Evolutionary conservation across 306 rosid species (phyloP).

Genomic region (Vicia sativa): DNA sequence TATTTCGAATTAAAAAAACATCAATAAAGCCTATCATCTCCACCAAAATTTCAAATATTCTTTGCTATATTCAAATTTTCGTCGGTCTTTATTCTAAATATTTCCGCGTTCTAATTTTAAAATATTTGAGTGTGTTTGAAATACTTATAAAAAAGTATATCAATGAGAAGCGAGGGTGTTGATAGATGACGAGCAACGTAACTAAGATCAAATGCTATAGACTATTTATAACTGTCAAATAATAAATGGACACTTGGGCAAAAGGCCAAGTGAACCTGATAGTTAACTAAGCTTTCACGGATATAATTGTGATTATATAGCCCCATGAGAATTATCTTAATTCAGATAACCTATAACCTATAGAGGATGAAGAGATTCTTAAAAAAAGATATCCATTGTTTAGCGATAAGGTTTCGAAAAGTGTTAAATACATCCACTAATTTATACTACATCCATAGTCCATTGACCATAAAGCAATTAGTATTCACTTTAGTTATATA

Average conservation of each 20-base stretch:
- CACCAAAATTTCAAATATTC: too few relatives aligned
- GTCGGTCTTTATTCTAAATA: too few relatives aligned
- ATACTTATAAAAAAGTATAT: too few relatives aligned
- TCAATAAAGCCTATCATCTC: too few relatives aligned
- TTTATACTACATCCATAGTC: background rate
- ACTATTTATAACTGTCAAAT: too few relatives aligned
- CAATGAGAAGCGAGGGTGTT: too few relatives aligned
- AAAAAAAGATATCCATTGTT: background rate
- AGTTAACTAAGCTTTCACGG: background rate
- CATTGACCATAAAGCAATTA: background rate
- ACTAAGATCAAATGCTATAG: too few relatives aligned
- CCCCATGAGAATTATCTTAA: background rate
- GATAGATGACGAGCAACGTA: too few relatives aligned
- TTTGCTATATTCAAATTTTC: too few relatives aligned
- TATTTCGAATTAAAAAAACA: too few relatives aligned
- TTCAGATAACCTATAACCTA: background rate
- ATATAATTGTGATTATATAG: background rate
- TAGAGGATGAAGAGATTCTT: background rate
- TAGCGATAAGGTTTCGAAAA: background rate
- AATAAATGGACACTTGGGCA: background rate
- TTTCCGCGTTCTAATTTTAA: too few relatives aligned
- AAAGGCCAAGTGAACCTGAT: background rate
- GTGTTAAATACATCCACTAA: background rate
- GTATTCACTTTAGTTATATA: background rate
- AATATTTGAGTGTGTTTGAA: too few relatives aligned